Evolutionary conservation across 192 early-diverging fungal species (phyloP), one percentile per base, ranked within the genome.

Genomic region (Obelidium mucronatum): DNA sequence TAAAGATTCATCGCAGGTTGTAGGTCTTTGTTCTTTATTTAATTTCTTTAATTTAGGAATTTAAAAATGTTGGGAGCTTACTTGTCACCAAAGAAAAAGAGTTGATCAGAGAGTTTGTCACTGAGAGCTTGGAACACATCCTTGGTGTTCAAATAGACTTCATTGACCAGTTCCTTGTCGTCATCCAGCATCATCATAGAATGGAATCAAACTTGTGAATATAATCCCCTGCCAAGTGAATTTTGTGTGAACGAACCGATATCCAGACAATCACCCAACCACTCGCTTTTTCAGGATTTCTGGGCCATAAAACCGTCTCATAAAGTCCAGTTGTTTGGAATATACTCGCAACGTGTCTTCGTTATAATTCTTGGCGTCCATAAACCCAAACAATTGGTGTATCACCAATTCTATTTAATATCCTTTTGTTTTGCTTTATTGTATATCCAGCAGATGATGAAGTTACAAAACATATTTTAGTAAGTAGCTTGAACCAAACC

Each of bases 51-150:
- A 13, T 36, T 58, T 40, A 15, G 24, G 44, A 1, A 44, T 55
- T 2, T 0, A 11, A 48, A 54, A n/a, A 17, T 2, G 13, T 66
- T 36, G 33, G 17, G 35, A 34, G 71, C 74, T 80, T 80, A 91
- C 90, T 73, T 81, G 52, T 89, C 81, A 3, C 94, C 95, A 82
- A 95, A 95, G 73, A 98, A 93, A 77, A 90, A 98, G 1, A 87
- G 83, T 64, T 95, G 86, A 6, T 87, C 79, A 22, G 90, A 92
- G 1, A 98, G 83, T 85, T 93, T 94, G 13, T 78, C 83, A 28
- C 90, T 86, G 48, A 98, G 79, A 40, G 84, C 84, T 11, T 78
- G 75, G 78, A 94, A 93, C 24, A 86, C 87, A 52, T 93, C 85
- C 33, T 88, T 78, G 5, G 92, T 91, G 71, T 89, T 79, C 22